Evolutionary conservation across 441 rosid species (phyloP).

Genomic region (Biscutella laevigata): DNA sequence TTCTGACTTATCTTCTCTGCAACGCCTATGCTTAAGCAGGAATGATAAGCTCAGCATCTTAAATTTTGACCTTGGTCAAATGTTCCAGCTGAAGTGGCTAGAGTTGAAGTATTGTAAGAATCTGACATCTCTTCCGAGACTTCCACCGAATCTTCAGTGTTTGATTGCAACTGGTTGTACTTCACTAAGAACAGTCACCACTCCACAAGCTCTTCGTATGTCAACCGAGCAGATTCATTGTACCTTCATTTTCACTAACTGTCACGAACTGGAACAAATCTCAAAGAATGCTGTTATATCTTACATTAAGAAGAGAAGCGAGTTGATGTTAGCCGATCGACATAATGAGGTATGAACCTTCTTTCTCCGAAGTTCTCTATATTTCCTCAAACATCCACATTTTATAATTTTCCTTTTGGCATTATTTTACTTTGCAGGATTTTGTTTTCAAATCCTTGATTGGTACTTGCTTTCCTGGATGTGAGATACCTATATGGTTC

Average conservation of each 20-base stretch:
- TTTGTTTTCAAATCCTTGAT: constrained; percentile 8
- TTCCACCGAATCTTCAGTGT: constrained; percentile 7
- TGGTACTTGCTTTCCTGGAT: constrained; percentile 9
- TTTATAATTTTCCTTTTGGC: not conserved
- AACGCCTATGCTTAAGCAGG: constrained; percentile 2
- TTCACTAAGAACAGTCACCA: not conserved
- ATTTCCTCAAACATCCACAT: not conserved
- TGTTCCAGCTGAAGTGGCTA: not conserved
- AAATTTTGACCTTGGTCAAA: not conserved
- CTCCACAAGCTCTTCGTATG: not conserved
- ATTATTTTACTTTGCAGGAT: not conserved
- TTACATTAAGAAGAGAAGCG: not conserved
- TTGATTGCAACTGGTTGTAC: constrained; percentile 7
- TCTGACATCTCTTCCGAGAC: constrained; percentile 3
- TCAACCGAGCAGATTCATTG: not conserved
- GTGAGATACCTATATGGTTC: constrained; percentile 9
- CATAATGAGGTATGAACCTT: not conserved
- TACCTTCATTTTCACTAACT: constrained; percentile 5
- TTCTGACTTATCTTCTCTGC: not conserved
- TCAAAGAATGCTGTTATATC: constrained; percentile 6
- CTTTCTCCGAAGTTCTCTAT: not conserved
- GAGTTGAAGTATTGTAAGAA: constrained; percentile 14
- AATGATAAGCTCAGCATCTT: constrained; percentile 2
- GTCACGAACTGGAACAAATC: constrained; percentile 8
- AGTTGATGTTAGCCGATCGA: not conserved